Evolutionary conservation across 2,329 filamentous ascomycete species (phyloP), one percentile per base, ranked within the genome.

Genomic region (Arthrinium puccinioides): DNA sequence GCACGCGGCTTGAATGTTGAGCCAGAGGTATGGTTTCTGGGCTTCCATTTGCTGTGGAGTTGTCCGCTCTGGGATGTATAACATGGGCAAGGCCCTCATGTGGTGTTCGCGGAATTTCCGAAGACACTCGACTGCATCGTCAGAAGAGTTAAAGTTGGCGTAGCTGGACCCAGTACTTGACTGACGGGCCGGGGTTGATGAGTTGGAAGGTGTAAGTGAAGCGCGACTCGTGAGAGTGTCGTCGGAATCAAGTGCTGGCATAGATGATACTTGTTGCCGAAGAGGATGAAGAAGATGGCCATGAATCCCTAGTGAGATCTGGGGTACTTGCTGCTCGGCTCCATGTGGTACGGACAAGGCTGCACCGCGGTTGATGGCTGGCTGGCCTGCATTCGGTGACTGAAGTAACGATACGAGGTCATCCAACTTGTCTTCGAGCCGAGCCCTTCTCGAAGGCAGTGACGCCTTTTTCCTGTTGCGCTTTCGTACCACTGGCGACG

Each of bases 1-100:
- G 2, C 67, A 64, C 9, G 72, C 50, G 26, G 67, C 60, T 48
- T 67, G 61, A 32, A 76, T 70, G 24, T 62, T 64, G 8, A 71
- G 47, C 64, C 69, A 74, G 5, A 75, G 46, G 34, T 74, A 73
- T 0, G 75, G 55, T 15, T 44, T 44, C 9, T 47, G 39, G 14
- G 38, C 45, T 36, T 48, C 44, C 15, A 57, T 19, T 11, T 50
- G 34, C 9, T 39, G 42, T 27, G 49, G 49, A 39, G 44, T 50
- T 14, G 40, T 49, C 7, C 49, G 44, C 4, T 39, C 43, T 8
- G 52, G 38, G 15, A 58, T 42, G 23, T 54, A 50, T 21, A 56
- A 30, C 16, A 57, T 55, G 6, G 55, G 55, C 35, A 54, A 55
- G 16, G 46, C 47, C 9, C 30, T 20, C 4, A 54, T 41, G 34